Percentiles rank a stretch among this genome's conserved stretches.
Evolutionary conservation across 495 filamentous ascomycete species (phyloP).

Genomic region (Hypoxylon lienhwacheense): DNA sequence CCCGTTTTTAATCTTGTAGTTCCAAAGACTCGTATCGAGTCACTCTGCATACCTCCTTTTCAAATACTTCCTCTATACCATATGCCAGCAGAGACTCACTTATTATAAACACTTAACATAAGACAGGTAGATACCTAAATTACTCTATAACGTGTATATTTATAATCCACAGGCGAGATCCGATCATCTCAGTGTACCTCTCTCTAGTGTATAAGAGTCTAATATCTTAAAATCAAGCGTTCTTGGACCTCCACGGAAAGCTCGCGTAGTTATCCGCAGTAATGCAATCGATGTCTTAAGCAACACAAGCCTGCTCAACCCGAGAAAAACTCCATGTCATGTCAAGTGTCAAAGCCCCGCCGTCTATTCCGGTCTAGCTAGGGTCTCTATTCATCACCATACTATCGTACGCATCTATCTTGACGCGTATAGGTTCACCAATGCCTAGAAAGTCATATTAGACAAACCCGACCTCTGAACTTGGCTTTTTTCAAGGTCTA

Average conservation of each 20-base stretch:
- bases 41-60: no score
- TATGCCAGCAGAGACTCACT: no score
- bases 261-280: neutral
- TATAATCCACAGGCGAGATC: no score
- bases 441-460: constrained; percentile 37
- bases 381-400: constrained; percentile 8
- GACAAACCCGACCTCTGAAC: neutral
- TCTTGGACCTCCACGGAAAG: no score
- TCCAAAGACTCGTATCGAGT: no score
- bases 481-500: constrained; percentile 13
- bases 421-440: constrained; percentile 50
- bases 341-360: neutral
- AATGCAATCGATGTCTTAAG: constrained; percentile 1
- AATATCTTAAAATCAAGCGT: no score
- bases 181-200: no score
- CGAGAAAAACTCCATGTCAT: constrained; percentile 19
- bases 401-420: constrained; percentile 11
- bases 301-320: neutral
- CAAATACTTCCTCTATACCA: no score
- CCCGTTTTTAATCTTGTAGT: no score
- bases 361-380: constrained; percentile 16
- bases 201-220: neutral
- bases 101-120: no score
- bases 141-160: no score
- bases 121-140: no score